Base-by-base conservation (phyloP, 1,284 basidiomycete species). In the Cryptococcus floricola region DNA sequence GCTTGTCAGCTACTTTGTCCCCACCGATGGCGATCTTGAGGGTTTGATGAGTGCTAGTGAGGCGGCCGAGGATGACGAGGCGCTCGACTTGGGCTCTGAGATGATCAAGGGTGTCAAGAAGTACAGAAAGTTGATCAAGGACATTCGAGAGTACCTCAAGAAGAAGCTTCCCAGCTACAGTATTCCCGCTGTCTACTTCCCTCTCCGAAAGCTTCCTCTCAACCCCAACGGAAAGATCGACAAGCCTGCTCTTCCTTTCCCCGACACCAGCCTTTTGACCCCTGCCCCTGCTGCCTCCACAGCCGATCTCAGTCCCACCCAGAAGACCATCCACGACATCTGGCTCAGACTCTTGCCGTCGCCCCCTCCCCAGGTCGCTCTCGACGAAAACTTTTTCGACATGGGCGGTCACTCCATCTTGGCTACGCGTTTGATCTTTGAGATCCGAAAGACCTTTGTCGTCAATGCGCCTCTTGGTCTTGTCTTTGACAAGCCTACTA, bases 181-280 rank as follows among this genome's bases (percentile, higher is more conserved):
- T 63, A 84, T 97, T 38, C 94, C 93, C 9, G 86, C 91, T 1
- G 93, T 97, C 44, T 93, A 98, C 68, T 93, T 98, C 45, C 96
- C 96, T 0, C 82, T 98, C 41, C 84, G 84, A 59, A 88, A 91
- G 61, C 96, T 99, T 89, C 96, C 96, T 13, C 83, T 99, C 52
- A 99, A 98, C 74, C 96, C 96, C 4, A 98, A 98, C 74, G 96
- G 96, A 61, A 99, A 98, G 80, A 89, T 99, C 73, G 96, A 99
- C 81, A 98, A 98, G 76, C 95, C 96, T 0, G 91, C 92, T 0
- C 84, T 98, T 50, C 96, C 96, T 14, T 99, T 98, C 87, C 96
- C 96, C 2, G 96, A 99, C 77, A 98, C 96, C 1, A 90, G 87
- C 3, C 86, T 91, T 55, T 84, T 84, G 4, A 81, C 81, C 19